A percentile compares a stretch with the other conserved stretches of the same genome.
These are phyloP conservation scores for Elsinoe necatrix DNA, from an alignment of 2,329 filamentous ascomycete species.

Conservation along the genomic window DNA sequence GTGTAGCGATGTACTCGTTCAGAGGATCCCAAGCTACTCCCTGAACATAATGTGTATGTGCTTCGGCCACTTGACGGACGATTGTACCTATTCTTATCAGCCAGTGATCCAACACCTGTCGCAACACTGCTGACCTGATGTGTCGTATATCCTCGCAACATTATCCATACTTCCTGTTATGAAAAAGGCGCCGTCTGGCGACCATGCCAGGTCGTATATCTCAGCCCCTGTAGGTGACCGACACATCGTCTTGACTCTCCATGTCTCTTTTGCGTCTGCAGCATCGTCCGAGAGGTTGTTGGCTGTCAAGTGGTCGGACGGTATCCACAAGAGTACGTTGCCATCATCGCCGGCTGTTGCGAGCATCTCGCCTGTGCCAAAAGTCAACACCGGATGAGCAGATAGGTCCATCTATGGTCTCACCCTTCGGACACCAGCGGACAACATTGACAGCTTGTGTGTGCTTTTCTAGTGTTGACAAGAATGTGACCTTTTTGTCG, in stretches of 20 bases:
- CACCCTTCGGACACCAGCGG: constrained; percentile 88
- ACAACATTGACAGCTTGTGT: constrained; percentile 98
- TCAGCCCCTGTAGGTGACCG: constrained; percentile 77
- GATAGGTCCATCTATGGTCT: constrained; percentile 20
- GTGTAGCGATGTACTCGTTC: constrained; percentile 96
- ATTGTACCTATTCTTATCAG: constrained; percentile 45
- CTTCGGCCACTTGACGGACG: constrained; percentile 85
- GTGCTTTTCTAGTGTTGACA: constrained; percentile 86
- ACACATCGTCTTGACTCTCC: constrained; percentile 97
- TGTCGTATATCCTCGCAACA: constrained; percentile 92
- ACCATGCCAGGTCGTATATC: constrained; percentile 98
- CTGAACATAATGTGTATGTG: constrained; percentile 93
- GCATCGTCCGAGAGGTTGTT: constrained; percentile 58
- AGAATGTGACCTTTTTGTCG: constrained; percentile 80
- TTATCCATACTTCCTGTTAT: constrained; percentile 99
- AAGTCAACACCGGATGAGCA: not conserved
- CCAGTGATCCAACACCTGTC: constrained; percentile 11
- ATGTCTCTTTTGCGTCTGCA: constrained; percentile 89
- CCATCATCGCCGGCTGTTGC: constrained; percentile 95
- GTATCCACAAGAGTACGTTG: constrained; percentile 93
- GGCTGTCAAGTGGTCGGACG: constrained; percentile 61
- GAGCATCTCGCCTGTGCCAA: constrained; percentile 67
- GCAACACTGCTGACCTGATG: constrained; percentile 42
- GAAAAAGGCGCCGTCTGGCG: constrained; percentile 90
- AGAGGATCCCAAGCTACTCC: constrained; percentile 97